Base-by-base conservation (phyloP, 805 yeast genomes). In the Lachancea meyersii region DNA sequence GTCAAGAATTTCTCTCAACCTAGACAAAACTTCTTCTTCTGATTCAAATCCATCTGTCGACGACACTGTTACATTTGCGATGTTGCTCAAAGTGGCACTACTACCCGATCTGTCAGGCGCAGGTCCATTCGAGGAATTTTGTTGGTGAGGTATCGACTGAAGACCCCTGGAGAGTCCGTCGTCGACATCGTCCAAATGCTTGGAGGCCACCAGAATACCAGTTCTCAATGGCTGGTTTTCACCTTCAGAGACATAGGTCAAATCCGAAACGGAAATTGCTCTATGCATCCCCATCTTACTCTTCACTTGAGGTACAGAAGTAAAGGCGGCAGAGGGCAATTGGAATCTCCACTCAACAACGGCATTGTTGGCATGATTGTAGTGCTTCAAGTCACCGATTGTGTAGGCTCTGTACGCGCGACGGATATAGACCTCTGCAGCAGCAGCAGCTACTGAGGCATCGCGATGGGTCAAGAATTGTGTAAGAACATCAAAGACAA, bases 361-460 rank as follows among this genome's bases (percentile, higher is more conserved):
- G 31, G 97, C 94, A 33, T 69, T 67, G 7, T 72, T 75, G 19
- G 64, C 53, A 43, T 76, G 72, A 41, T 65, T 72, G 49, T 74
- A 77, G 58, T 86, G 86, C 42, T 71, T 68, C 41, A 94, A 76
- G 49, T 81, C 83, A 43, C 86, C 82, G 48, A 93, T 82, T 31
- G 87, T 82, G 69, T 94, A 93, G 30, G 97, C 97, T 59, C 97
- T 80, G 72, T 89, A 93, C 35, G 97, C 95, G 65, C 98, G 83
- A 65, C 97, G 83, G 47, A 89, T 82, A 65, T 93, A 93, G 46
- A 93, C 95, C 68, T 93, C 97, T 35, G 95, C 87, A 28, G 98
- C 97, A 28, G 98, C 97, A 51, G 91, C 77, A 3, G 91, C 84
- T 47, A 93, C 91, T 74, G 86, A 86, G 37, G 83, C 85, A 58